Evolutionary conservation across 208 protist genomes (phyloP), one percentile per base, ranked within the genome.

Genomic region (Acanthamoeba triangularis): DNA sequence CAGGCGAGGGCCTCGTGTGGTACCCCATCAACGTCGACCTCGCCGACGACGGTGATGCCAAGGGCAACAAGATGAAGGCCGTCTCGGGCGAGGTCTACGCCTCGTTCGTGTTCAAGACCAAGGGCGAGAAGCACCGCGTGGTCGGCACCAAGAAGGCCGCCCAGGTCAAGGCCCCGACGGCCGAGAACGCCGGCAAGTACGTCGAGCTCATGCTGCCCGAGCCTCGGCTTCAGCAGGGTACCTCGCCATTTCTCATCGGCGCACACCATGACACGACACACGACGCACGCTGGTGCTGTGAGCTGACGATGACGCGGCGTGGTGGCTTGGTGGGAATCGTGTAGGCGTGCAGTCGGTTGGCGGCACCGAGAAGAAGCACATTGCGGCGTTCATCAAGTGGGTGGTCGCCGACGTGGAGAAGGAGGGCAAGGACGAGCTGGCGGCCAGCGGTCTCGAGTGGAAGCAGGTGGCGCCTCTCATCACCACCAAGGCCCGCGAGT

Each of bases 61-160:
- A 33, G 67, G 18, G 10, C 30, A 14, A 2, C 14, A 80, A 35
- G 69, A 78, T 44, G 69, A 78, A 80, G 74, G 80, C 80, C 80
- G 80, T 88, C 2, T 88, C 80, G 4, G 49, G 30, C 49, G 80
- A 88, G 80, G 49, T 88, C 80, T 88, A 88, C 52, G 23, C 80
- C 47, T 11, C 80, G 16, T 88, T 88, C 80, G 80, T 88, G n/a
- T 88, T 88, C 80, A 88, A 88, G 80, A 88, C 80, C 80, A 88
- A 88, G 80, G 80, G 80, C 80, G 80, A 88, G 25, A 88, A 88
- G 80, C 80, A 88, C 49, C 80, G 80, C 30, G 80, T 88, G 13
- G 52, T 88, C 28, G 80, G 47, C 52, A 88, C 80, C 80, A 88
- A 88, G 80, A 88, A 88, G 80, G 49, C 80, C 80, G 80, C 80